These are phyloP conservation scores for Dittrichia graveolens DNA, from an alignment of 129 eudicot genomes.

Conservation along the genomic window DNA sequence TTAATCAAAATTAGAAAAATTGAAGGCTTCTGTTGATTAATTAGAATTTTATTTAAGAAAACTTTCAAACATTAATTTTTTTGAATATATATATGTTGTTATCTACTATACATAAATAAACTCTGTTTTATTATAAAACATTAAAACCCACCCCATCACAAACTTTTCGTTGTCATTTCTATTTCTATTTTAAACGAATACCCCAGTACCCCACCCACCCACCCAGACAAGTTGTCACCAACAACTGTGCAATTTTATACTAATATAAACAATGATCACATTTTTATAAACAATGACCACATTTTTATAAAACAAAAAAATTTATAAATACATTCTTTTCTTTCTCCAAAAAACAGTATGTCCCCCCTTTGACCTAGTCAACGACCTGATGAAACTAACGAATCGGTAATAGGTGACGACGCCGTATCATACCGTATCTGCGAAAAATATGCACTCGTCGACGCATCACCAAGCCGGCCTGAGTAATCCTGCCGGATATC, in stretches of 20 bases:
- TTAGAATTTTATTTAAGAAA: too few relatives aligned
- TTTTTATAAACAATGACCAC: background rate
- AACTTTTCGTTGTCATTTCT: too few relatives aligned
- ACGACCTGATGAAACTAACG: constrained; percentile 27
- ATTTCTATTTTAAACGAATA: too few relatives aligned
- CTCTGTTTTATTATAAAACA: too few relatives aligned
- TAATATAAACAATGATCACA: background rate
- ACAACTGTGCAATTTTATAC: background rate
- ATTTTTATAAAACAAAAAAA: constrained; percentile 17
- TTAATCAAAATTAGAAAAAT: too few relatives aligned
- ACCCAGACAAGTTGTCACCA: too few relatives aligned
- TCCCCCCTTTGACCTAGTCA: constrained; percentile 4
- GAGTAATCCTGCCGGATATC: constrained; percentile 37
- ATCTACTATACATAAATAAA: too few relatives aligned
- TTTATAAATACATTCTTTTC: constrained; percentile 14
- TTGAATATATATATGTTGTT: too few relatives aligned
- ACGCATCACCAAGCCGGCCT: constrained; percentile 29
- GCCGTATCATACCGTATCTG: constrained; percentile 35
- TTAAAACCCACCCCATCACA: too few relatives aligned
- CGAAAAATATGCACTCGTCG: constrained; percentile 30
- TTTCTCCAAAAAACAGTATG: background rate
- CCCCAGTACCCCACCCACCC: too few relatives aligned
- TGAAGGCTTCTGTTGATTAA: too few relatives aligned
- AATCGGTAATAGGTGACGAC: constrained; percentile 30
- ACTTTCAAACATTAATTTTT: too few relatives aligned